These are phyloP conservation scores for Fusarium staphyleae DNA, from an alignment of 2,329 filamentous ascomycete genomes.

Conservation along the genomic window DNA sequence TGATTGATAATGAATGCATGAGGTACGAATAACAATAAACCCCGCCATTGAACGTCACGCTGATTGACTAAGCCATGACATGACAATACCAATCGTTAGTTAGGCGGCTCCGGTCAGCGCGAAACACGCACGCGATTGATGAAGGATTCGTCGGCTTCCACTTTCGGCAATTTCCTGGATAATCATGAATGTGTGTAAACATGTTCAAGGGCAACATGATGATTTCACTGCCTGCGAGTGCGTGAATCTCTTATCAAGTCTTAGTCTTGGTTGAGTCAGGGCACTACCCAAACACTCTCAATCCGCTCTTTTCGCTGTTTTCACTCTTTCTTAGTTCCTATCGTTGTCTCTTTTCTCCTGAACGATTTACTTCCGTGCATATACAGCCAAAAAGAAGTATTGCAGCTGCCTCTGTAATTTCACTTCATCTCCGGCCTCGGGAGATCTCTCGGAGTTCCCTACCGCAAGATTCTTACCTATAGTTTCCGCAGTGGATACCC, in stretches of 20 bases:
- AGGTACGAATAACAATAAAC: too few species aligned
- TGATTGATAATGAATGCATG: constrained; percentile 28
- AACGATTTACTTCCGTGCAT: not conserved
- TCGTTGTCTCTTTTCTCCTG: not conserved
- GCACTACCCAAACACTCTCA: not conserved
- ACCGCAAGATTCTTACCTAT: not conserved
- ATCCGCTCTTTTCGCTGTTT: not conserved
- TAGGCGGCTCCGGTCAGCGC: not conserved
- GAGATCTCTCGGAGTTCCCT: not conserved
- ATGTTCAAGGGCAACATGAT: not conserved
- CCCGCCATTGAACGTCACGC: constrained; percentile 10
- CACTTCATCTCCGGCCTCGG: constrained; percentile 9
- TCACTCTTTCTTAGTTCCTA: not conserved
- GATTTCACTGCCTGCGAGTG: not conserved
- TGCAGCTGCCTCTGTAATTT: not conserved
- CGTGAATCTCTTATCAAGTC: not conserved
- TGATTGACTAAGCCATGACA: constrained; percentile 13
- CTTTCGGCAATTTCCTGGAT: constrained; percentile 2
- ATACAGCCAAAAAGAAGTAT: not conserved
- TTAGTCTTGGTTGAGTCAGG: not conserved
- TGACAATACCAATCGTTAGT: too few species aligned
- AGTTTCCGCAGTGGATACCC: constrained; percentile 5
- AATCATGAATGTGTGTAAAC: not conserved
- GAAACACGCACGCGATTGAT: not conserved
- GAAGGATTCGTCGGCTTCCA: constrained; percentile 12